Evolutionary conservation across 2,329 filamentous ascomycete genomes (phyloP).

Genomic region (Calonectria pseudoreteaudii): DNA sequence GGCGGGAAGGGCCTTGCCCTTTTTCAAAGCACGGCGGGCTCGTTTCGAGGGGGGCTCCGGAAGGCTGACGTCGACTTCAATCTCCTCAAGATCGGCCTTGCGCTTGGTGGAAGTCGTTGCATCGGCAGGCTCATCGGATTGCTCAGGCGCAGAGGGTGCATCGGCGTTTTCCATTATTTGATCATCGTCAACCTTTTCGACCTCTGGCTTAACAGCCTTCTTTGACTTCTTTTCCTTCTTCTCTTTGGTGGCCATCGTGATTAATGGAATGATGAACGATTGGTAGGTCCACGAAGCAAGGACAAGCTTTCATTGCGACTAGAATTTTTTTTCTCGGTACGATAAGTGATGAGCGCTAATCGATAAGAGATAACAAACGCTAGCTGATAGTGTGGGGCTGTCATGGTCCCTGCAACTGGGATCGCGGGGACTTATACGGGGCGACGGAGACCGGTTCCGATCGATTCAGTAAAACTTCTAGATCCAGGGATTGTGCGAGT

Average conservation of each 20-base stretch:
- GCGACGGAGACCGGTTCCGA: constrained; percentile 9
- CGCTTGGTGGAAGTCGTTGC: constrained; percentile 64
- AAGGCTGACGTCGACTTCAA: constrained; percentile 90
- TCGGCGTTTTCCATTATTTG: constrained; percentile 27
- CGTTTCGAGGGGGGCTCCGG: constrained; percentile 97
- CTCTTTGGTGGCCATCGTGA: constrained; percentile 43
- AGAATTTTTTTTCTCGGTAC: constrained; percentile 27
- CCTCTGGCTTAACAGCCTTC: constrained; percentile 17
- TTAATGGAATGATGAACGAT: constrained; percentile 14
- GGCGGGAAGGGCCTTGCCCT: constrained; percentile 72
- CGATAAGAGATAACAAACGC: constrained; percentile 45
- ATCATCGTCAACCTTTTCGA: neutral
- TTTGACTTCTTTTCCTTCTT: constrained; percentile 31
- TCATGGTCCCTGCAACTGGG: constrained; percentile 26
- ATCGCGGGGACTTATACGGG: constrained; percentile 20
- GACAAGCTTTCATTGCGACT: neutral
- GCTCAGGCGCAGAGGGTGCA: neutral
- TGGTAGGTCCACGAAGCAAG: neutral
- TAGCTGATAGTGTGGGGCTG: constrained; percentile 26
- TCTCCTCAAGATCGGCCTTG: constrained; percentile 76
- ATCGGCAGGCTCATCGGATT: constrained; percentile 23
- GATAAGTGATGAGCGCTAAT: constrained; percentile 44
- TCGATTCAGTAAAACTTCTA: constrained; percentile 15
- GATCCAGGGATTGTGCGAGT: constrained; percentile 13
- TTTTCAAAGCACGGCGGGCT: constrained; percentile 89